Base-by-base conservation (phyloP, 139 green algal genomes). In the Prasinococcaceae sp. region DNA sequence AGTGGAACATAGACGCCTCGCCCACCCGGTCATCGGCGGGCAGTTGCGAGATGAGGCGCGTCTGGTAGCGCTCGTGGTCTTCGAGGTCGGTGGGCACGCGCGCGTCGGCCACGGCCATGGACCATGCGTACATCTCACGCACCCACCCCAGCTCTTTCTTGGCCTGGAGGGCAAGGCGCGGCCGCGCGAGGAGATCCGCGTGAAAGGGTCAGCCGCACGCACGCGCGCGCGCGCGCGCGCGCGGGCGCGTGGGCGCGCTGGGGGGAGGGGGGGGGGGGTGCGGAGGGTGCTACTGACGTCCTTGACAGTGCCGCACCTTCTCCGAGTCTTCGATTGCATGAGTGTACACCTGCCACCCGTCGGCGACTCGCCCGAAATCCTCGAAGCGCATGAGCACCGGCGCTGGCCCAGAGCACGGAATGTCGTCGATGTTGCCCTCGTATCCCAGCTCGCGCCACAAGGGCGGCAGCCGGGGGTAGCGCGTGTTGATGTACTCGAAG, bases 91-190 rank as follows among this genome's bases (percentile, higher is more conserved):
- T 26, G 2, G 27, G 30, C 10, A 74, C 53, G 2, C 30, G 12
- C 44, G 71, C 45, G 28, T 66, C 46, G 10, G 69, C 61, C 3
- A 55, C 28, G 2, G 63, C 77, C 1, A 73, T 38, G 14, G 41
- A 64, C 28, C 84, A 92, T 1, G 78, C 84, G 45, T 93, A 93
- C 85, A 94, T 94, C 65, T 94, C 85, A 1, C 85, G 75, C 38
- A 92, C 74, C 82, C 79, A 92, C 40, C 64, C 70, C 28, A 88
- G 58, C 44, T 64, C 40, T 22, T 86, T 68, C 32, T 81, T 73
- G 2, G 63, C 44, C 2, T 60, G 65, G 10, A 45, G 36, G n/a
- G n/a, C n/a, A n/a, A n/a, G n/a, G n/a, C n/a, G n/a, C n/a, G n/a
- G n/a, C n/a, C n/a, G n/a, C n/a, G n/a, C n/a, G n/a, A n/a, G n/a